Percentiles rank a stretch among this genome's conserved stretches.
Evolutionary conservation across 192 early-diverging fungal genomes (phyloP).

Genomic region (Backusella tarrabulga): DNA sequence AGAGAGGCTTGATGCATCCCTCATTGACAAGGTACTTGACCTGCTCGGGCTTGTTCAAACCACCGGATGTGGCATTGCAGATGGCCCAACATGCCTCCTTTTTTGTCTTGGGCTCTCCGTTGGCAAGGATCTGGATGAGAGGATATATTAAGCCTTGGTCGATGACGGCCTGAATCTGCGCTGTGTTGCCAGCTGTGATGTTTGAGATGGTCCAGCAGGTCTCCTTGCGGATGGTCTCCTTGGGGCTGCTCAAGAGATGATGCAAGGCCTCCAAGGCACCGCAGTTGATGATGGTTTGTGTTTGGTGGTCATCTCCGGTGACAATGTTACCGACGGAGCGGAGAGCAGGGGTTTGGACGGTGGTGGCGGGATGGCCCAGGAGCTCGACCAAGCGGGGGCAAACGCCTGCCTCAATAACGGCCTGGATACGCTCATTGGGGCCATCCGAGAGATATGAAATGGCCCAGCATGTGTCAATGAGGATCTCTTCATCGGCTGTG

Average conservation of each 20-base stretch:
- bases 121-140: constrained; percentile 37
- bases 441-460: constrained; percentile 79
- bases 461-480: constrained; percentile 83
- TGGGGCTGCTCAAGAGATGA: constrained; percentile 45
- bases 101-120: constrained; percentile 40
- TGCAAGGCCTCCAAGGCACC: constrained; percentile 55
- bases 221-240: constrained; percentile 44
- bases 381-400: constrained; percentile 68
- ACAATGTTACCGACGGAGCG: constrained; percentile 82
- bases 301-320: constrained; percentile 76
- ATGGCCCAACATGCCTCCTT: constrained; percentile 57
- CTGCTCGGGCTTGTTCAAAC: constrained; percentile 38
- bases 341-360: constrained; percentile 73
- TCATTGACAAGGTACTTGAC: constrained; percentile 40
- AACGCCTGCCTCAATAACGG: constrained; percentile 74
- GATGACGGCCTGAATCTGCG: constrained; percentile 47
- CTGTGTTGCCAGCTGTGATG: constrained; percentile 44
- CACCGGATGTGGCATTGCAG: constrained; percentile 42
- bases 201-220: constrained; percentile 57
- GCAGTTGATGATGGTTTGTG: constrained; percentile 69
- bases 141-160: constrained; percentile 41
- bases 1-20: constrained; percentile 52
- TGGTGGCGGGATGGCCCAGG: constrained; percentile 49
- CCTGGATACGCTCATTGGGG: constrained; percentile 70
- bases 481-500: constrained; percentile 66